These are phyloP conservation scores for Galerina marginata DNA, from an alignment of 768 basidiomycete genomes.

Conservation along the genomic window DNA sequence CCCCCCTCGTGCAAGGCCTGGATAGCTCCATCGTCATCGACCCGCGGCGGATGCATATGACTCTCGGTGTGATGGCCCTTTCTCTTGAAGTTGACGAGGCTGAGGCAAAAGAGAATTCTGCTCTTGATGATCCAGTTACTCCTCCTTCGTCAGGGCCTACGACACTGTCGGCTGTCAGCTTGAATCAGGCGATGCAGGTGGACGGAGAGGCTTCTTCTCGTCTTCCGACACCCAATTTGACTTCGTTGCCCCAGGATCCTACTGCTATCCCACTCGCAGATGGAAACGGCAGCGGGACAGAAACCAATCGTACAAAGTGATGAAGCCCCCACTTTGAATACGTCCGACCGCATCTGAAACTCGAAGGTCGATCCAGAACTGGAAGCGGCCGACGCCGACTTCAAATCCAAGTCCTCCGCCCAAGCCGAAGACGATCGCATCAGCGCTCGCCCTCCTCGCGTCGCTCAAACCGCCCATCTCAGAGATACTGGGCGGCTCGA, in stretches of 20 bases:
- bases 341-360: not conserved
- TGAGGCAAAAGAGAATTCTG: not conserved
- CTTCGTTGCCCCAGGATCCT: not conserved
- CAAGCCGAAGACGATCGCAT: constrained; percentile 36
- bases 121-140: not conserved
- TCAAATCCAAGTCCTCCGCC: not conserved
- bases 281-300: too few relatives aligned
- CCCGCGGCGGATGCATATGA: constrained; percentile 68
- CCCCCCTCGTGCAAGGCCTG: constrained; percentile 51
- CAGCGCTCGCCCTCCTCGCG: constrained; percentile 49
- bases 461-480: constrained; percentile 48
- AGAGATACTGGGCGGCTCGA: constrained; percentile 37
- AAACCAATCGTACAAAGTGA: too few relatives aligned
- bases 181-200: not conserved
- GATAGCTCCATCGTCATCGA: constrained; percentile 65
- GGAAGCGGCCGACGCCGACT: not conserved
- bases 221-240: not conserved
- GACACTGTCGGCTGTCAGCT: too few relatives aligned
- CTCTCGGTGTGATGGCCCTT: constrained; percentile 76
- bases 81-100: constrained; percentile 23
- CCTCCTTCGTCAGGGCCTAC: not conserved
- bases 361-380: not conserved
- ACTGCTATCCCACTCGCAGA: too few relatives aligned
- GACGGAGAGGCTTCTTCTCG: not conserved
- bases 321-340: not conserved